Base-by-base conservation (phyloP, 176 grass and related monocot genomes). In the Miscanthus lutarioriparius region DNA sequence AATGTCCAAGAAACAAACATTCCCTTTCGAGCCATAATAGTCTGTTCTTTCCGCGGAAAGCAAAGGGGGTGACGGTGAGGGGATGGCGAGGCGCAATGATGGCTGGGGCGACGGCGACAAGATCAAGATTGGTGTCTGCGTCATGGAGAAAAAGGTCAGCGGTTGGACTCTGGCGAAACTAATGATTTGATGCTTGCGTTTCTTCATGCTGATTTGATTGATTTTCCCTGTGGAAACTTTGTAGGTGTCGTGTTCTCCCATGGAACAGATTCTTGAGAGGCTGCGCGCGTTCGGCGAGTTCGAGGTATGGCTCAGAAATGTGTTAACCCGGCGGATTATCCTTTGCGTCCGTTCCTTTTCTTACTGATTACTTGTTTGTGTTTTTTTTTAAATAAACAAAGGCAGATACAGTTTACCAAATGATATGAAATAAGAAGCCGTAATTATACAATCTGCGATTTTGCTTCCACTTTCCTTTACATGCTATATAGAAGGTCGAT, bases 131-230 rank as follows among this genome's bases (percentile, higher is more conserved):
- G 95, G 95, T 15, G 95, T 97, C 70, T 97, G 92, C 82, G 95
- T 97, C 67, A 91, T 97, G 95, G 91, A 93, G 80, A 97, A 97
- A 76, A 97, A 95, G 92, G 95, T 97, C 76, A n/a, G 84, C 61
- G 58, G 13, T 41, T 76, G 79, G 20, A 47, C 65, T 51, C 45
- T 69, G 78, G 48, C 40, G 22, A 36, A 41, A 62, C 62, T 64
- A 51, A 68, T 53, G 37, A 27, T 43, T 59, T 69, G 48, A 56
- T 69, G 36, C 40, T 26, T 86, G 4, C 48, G n/a, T 87, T 82
- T 85, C 81, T 79, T 71, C 62, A 26, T 38, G 49, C 48, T 78
- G 43, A 56, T 74, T 70, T 27, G 13, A 33, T 45, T 35, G 5
- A 70, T 88, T 61, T 39, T 54, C 22, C 45, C 70, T 73, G 59